Conservation (phyloP, 768 basidiomycete genomes). For the Thelephora aurantiotincta region DNA sequence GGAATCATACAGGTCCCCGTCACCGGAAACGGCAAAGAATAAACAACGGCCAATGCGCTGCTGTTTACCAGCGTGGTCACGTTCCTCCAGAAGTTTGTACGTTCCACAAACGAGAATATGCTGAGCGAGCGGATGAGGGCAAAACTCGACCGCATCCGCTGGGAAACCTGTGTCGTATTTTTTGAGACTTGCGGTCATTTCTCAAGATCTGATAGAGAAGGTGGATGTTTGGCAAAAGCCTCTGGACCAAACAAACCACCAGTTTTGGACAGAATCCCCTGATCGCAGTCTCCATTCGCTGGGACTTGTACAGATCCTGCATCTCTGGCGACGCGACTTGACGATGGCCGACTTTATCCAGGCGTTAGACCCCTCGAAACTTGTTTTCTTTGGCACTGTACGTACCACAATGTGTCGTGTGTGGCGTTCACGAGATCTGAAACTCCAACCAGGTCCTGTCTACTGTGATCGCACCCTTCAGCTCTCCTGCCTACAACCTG, state of each 20-base stretch:
- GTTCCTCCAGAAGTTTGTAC: conserved; percentile 47
- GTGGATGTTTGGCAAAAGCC: not conserved
- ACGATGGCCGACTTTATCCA: conserved; percentile 52
- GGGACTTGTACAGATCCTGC: too few relatives aligned
- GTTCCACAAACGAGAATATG: conserved; percentile 82
- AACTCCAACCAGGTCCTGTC: conserved; percentile 36
- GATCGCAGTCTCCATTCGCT: too few relatives aligned
- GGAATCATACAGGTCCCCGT: conserved; percentile 23
- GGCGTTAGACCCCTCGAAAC: conserved; percentile 56
- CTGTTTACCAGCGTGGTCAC: conserved; percentile 15
- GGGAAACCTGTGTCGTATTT: conserved; percentile 59
- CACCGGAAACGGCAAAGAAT: conserved; percentile 34
- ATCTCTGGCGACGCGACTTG: not conserved
- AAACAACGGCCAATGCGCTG: conserved; percentile 59
- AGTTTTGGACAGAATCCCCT: not conserved
- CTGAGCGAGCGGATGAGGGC: conserved; percentile 45
- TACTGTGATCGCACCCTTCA: conserved; percentile 39
- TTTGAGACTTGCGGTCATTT: not conserved
- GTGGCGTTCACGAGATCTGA: not conserved
- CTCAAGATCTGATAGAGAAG: not conserved
- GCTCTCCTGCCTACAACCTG: conserved; percentile 59
- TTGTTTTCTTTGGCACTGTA: conserved; percentile 52
- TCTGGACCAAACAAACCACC: not conserved
- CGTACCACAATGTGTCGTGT: conserved; percentile 6
- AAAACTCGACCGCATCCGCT: conserved; percentile 87